These are phyloP conservation scores for Lactarius hatsudake DNA, from an alignment of 768 basidiomycete genomes.

Conservation along the genomic window DNA sequence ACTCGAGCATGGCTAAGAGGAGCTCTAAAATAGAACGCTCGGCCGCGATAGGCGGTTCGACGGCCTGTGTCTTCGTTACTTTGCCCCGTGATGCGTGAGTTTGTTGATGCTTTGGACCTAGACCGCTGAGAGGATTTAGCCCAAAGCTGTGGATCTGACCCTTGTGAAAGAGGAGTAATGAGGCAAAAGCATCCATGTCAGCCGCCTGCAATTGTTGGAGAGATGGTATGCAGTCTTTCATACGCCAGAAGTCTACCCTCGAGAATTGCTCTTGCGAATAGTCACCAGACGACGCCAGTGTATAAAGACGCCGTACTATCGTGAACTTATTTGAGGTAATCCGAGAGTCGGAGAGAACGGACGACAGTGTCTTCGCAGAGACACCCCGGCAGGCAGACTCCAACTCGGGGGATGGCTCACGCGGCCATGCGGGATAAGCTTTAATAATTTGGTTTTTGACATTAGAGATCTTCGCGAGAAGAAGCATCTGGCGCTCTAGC, in stretches of 20 bases:
- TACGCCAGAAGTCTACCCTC: conserved; percentile 72
- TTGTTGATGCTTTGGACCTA: conserved; percentile 41
- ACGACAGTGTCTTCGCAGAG: conserved; percentile 47
- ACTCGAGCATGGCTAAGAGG: conserved; percentile 24
- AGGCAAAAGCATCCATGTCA: conserved; percentile 71
- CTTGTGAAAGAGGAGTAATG: conserved; percentile 54
- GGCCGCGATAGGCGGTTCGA: conserved; percentile 28
- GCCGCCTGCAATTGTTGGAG: conserved; percentile 53
- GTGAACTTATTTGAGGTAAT: conserved; percentile 76
- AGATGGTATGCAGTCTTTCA: conserved; percentile 74
- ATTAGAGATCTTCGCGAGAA: conserved; percentile 40
- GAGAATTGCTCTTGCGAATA: conserved; percentile 49
- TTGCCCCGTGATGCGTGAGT: conserved; percentile 19
- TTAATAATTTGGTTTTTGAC: conserved; percentile 45
- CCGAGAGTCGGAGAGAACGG: conserved; percentile 55
- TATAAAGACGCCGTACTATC: conserved; percentile 61
- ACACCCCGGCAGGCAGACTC: conserved; percentile 45
- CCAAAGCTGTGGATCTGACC: conserved; percentile 64
- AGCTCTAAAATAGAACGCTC: conserved; percentile 26
- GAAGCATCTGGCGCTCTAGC: conserved; percentile 55
- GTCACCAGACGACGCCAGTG: conserved; percentile 41
- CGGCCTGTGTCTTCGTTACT: conserved; percentile 32
- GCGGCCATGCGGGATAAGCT: conserved; percentile 77
- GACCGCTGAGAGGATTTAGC: conserved; percentile 45
- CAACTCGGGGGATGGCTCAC: conserved; percentile 51